Percentiles rank a stretch among this genome's conserved stretches.
These are phyloP conservation scores for Paramicrosporidium saccamoebae DNA, from an alignment of 371 early-diverging fungal species.

Conservation along the genomic window DNA sequence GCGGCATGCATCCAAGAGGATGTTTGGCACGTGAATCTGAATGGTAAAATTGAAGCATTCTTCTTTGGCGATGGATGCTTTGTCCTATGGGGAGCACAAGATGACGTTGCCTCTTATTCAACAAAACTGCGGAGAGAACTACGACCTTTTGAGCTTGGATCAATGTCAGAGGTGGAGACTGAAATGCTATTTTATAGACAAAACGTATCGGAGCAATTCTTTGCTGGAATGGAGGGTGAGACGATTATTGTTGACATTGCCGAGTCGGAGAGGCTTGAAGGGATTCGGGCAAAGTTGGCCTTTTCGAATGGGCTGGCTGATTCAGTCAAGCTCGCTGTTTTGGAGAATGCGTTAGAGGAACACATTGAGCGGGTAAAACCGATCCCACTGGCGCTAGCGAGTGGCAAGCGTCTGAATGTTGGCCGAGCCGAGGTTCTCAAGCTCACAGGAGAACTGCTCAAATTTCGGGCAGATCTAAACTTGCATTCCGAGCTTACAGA, in stretches of 20 bases:
- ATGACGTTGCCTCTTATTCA: too few species aligned
- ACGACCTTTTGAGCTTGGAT: too few species aligned
- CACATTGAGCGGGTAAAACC: conserved; percentile 8
- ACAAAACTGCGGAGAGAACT: too few species aligned
- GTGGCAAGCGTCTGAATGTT: conserved; percentile 8
- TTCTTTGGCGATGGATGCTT: too few species aligned
- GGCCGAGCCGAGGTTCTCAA: conserved; percentile 7
- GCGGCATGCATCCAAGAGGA: too few species aligned
- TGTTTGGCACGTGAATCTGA: too few species aligned
- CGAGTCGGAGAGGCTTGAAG: conserved; percentile 7
- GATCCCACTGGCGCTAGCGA: conserved; percentile 9
- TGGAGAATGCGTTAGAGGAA: conserved; percentile 10
- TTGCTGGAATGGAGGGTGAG: conserved; percentile 8
- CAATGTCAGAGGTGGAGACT: too few species aligned
- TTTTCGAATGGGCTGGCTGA: conserved; percentile 12
- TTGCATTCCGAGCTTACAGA: conserved; percentile 12
- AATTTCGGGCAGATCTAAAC: conserved; percentile 10
- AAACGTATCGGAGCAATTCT: neutral
- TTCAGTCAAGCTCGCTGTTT: conserved; percentile 9
- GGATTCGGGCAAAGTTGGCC: conserved; percentile 12
- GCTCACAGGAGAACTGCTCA: conserved; percentile 10
- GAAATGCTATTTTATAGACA: neutral
- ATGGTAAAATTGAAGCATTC: too few species aligned
- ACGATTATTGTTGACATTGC: conserved; percentile 8
- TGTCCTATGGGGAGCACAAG: too few species aligned